A percentile compares a stretch with the other conserved stretches of the same genome.
Conservation (phyloP, 164 flowering plant species). For the Tetracentron sinense region DNA sequence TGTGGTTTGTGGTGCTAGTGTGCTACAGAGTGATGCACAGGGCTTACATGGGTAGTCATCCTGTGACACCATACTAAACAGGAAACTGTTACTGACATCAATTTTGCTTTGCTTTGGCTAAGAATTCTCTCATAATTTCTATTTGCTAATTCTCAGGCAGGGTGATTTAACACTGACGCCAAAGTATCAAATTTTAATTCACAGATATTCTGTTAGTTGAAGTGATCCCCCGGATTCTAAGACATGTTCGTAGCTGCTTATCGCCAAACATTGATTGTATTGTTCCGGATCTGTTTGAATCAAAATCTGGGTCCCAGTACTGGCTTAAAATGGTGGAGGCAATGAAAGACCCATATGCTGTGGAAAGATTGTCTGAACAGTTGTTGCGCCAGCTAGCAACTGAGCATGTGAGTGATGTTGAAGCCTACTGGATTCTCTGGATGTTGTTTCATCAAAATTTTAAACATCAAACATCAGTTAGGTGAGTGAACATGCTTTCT, state of each 20-base stretch:
- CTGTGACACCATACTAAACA: no score
- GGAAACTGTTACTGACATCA: no score
- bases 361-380: constrained; percentile 76
- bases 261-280: constrained; percentile 24
- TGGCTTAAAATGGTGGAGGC: constrained; percentile 72
- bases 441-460: constrained; percentile 47
- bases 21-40: no score
- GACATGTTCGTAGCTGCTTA: constrained; percentile 41
- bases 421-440: constrained; percentile 91
- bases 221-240: constrained; percentile 50
- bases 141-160: not conserved
- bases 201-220: constrained; percentile 70
- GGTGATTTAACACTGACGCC: constrained; percentile 7
- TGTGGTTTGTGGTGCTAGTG: not conserved
- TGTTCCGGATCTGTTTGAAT: constrained; percentile 30
- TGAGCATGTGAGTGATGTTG: constrained; percentile 50
- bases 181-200: constrained; percentile 3
- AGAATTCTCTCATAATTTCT: not conserved
- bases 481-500: constrained; percentile 34
- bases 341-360: constrained; percentile 67
- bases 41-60: no score
- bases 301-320: constrained; percentile 41
- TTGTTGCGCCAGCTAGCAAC: constrained; percentile 58
- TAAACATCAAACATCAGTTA: constrained; percentile 41
- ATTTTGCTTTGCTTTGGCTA: not conserved